Evolutionary conservation across 352 stramenopile species (phyloP).

Genomic region (Phytopythium mirpurense): DNA sequence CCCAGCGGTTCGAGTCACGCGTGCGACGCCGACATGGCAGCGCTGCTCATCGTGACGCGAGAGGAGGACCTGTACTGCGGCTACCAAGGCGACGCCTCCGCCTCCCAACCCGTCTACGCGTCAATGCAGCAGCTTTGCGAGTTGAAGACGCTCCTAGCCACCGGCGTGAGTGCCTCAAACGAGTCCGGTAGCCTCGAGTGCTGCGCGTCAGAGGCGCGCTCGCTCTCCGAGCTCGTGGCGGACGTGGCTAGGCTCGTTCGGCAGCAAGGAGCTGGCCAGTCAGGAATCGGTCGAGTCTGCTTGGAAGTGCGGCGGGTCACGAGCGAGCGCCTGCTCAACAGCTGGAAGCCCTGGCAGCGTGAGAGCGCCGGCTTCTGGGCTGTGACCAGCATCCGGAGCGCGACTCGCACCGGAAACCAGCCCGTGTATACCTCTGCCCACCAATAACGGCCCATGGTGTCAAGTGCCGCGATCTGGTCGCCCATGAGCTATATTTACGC

Average conservation of each 20-base stretch:
- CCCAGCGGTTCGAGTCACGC: neutral
- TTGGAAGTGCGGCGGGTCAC: conserved; percentile 32
- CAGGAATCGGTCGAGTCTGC: conserved; percentile 3
- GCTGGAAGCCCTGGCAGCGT: conserved; percentile 53
- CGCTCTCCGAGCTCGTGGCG: neutral
- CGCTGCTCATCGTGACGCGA: conserved; percentile 2
- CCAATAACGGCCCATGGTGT: neutral
- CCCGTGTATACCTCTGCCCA: neutral
- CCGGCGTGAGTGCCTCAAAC: neutral
- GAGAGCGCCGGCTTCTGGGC: conserved; percentile 44
- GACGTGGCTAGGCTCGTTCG: neutral
- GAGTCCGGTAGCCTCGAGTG: neutral
- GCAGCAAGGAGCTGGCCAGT: neutral
- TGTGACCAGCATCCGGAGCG: neutral
- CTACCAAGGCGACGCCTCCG: neutral
- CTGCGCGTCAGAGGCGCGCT: neutral
- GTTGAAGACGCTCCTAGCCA: neutral
- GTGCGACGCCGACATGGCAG: conserved; percentile 1
- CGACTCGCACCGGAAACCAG: neutral
- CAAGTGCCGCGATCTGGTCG: neutral
- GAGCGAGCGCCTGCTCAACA: conserved; percentile 52
- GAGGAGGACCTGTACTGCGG: neutral
- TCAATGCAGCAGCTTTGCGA: neutral
- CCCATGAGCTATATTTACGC: too few relatives aligned
- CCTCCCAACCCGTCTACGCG: neutral